These are phyloP conservation scores for Wickerhamiella cacticola DNA, from an alignment of 805 yeast genomes.

Conservation along the genomic window DNA sequence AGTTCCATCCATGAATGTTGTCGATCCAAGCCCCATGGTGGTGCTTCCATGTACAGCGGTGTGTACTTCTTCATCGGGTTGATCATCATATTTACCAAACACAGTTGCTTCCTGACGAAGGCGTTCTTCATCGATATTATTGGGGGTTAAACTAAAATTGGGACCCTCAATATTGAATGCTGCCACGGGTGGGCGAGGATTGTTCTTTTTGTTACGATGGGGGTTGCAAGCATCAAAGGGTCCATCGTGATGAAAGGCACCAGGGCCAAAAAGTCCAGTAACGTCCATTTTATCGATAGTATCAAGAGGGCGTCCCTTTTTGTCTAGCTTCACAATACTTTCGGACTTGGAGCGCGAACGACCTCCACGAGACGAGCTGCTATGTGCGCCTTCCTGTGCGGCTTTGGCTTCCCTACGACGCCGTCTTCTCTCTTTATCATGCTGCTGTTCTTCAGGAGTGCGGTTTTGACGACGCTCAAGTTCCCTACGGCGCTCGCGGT, in stretches of 20 bases:
- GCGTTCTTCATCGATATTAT: slow-evolving; percentile 34
- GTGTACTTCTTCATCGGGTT: slow-evolving; percentile 25
- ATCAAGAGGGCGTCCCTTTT: slow-evolving; percentile 58
- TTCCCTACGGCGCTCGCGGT: slow-evolving; percentile 19
- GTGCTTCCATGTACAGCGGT: slow-evolving; percentile 69
- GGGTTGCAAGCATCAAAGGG: slow-evolving; percentile 99
- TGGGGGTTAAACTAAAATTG: slow-evolving; percentile 56
- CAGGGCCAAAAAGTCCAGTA: slow-evolving; percentile 84
- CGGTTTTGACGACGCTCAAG: slow-evolving; percentile 18
- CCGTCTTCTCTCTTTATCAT: slow-evolving; percentile 8
- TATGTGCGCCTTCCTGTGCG: background rate
- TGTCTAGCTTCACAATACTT: slow-evolving; percentile 17
- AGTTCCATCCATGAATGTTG: slow-evolving; percentile 91
- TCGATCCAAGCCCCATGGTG: slow-evolving; percentile 79
- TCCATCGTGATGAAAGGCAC: slow-evolving; percentile 96
- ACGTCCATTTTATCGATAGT: slow-evolving; percentile 93
- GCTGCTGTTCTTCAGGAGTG: slow-evolving; percentile 12
- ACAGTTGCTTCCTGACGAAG: slow-evolving; percentile 51
- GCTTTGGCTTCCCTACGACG: slow-evolving; percentile 5
- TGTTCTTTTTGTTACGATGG: slow-evolving; percentile 62
- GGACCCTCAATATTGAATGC: slow-evolving; percentile 97
- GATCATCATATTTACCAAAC: slow-evolving; percentile 45
- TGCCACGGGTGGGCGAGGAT: slow-evolving; percentile 69
- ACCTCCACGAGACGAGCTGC: background rate
- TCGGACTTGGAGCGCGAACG: slow-evolving; percentile 22